Evolutionary conservation across 2,329 filamentous ascomycete genomes (phyloP).

Genomic region (Aspergillus fijiensis): DNA sequence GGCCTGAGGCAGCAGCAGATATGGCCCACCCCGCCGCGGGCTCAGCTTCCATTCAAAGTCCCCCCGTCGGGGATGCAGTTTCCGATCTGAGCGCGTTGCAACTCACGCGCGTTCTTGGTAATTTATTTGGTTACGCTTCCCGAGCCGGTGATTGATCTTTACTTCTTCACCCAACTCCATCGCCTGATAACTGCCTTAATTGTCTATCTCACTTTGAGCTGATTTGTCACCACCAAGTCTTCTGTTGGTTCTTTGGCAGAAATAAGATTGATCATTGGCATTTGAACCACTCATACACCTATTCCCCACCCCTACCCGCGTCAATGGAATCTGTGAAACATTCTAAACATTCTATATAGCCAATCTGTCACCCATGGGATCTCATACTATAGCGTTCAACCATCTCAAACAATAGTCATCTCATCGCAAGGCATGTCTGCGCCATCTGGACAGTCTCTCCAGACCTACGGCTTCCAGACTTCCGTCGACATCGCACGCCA

Average conservation of each 20-base stretch:
- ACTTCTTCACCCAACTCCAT: not conserved
- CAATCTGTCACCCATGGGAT: conserved; percentile 5
- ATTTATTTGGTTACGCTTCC: not conserved
- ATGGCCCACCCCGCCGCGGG: not conserved
- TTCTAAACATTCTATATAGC: not conserved
- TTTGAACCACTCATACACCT: not conserved
- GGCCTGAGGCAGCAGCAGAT: not conserved
- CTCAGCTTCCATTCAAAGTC: not conserved
- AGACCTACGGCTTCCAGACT: conserved; percentile 55
- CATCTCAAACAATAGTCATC: conserved; percentile 1
- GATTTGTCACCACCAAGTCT: not conserved
- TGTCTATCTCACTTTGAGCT: too few species aligned
- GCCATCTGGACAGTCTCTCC: conserved; percentile 29
- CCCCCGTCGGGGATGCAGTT: conserved; percentile 6
- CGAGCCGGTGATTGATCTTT: not conserved
- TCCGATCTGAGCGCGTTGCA: conserved; percentile 13
- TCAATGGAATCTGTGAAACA: not conserved
- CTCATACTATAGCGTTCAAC: not conserved
- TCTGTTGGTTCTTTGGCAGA: not conserved
- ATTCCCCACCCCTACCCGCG: not conserved
- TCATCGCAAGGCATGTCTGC: conserved; percentile 26
- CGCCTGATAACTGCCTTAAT: not conserved
- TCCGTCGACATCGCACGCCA: conserved; percentile 45
- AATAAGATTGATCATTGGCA: not conserved
- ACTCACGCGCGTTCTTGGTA: conserved; percentile 10